Conservation (phyloP, 345 rosid species). For the Citrus reticulata region DNA sequence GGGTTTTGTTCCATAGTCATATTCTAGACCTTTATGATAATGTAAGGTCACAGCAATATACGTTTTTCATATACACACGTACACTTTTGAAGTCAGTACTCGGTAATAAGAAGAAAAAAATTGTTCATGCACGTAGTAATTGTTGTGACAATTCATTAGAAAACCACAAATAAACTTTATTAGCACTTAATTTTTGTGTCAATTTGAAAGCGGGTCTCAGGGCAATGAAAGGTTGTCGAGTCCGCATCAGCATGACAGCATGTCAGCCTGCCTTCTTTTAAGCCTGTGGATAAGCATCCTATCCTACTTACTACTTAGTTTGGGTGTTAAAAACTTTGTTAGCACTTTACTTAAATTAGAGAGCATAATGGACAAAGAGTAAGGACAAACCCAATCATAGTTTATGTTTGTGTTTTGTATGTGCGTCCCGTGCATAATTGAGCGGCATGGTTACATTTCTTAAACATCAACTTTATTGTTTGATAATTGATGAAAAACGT, state of each 20-base stretch:
- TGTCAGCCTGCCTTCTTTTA: not conserved
- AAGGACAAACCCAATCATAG: conserved; percentile 54
- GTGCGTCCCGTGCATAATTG: conserved; percentile 41
- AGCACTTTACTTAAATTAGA: not conserved
- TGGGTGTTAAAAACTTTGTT: conserved; percentile 11
- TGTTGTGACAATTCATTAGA: not conserved
- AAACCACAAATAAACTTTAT: not conserved
- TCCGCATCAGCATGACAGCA: conserved; percentile 24
- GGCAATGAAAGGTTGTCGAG: conserved; percentile 10
- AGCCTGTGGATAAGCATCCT: conserved; percentile 43
- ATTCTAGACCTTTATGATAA: not conserved
- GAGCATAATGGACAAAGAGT: conserved; percentile 13
- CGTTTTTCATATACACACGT: not conserved
- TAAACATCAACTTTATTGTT: conserved; percentile 34
- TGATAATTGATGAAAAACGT: conserved; percentile 18
- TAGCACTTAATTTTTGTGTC: not conserved
- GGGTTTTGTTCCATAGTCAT: not conserved
- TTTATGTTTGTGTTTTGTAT: conserved; percentile 41
- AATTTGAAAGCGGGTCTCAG: not conserved
- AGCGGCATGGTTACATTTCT: conserved; percentile 25
- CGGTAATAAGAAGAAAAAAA: not conserved
- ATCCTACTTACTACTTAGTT: not conserved
- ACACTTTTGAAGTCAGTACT: not conserved
- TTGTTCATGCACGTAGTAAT: not conserved
- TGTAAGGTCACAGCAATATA: not conserved